phyloP scores from a whole-genome alignment of 129 eudicot genomes.

The Artemisia argyi region DNA sequence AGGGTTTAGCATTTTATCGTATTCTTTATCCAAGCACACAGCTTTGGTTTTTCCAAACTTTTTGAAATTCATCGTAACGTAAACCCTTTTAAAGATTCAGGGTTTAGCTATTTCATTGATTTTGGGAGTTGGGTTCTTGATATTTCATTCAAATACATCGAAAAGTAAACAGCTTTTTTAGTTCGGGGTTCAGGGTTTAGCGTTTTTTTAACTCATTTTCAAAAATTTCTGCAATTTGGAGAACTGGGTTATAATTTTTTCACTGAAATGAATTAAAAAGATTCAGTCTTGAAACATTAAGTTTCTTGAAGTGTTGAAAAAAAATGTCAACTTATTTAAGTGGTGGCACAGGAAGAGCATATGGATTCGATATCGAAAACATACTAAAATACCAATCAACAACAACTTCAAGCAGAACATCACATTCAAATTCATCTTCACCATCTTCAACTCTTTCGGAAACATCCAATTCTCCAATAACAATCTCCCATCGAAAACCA shows the following conservation, averaged over 20 bases:
- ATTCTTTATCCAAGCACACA: not conserved
- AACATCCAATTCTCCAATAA: conserved; percentile 71
- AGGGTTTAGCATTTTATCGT: conserved; percentile 31
- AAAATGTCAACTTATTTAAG: conserved; percentile 76
- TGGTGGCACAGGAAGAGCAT: conserved; percentile 65
- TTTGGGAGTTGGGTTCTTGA: conserved; percentile 15
- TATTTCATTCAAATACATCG: too few species aligned
- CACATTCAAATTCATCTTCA: conserved; percentile 64
- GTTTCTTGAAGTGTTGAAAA: conserved; percentile 9
- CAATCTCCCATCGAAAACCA: conserved; percentile 76
- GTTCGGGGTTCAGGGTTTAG: too few species aligned
- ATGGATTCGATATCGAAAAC: conserved; percentile 60
- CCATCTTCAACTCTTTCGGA: conserved; percentile 91
- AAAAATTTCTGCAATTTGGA: not conserved
- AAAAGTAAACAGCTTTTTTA: too few species aligned
- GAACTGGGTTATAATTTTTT: conserved; percentile 4
- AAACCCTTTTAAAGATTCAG: too few species aligned
- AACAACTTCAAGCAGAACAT: conserved; percentile 51
- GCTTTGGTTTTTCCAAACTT: conserved; percentile 9
- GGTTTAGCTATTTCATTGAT: not conserved
- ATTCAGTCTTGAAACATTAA: conserved; percentile 15
- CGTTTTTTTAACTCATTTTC: not conserved
- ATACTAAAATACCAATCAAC: conserved; percentile 64
- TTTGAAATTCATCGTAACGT: too few species aligned
- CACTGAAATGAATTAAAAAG: not conserved